Evolutionary conservation across 2,329 filamentous ascomycete species (phyloP).

Genomic region (Exophiala calicioides): DNA sequence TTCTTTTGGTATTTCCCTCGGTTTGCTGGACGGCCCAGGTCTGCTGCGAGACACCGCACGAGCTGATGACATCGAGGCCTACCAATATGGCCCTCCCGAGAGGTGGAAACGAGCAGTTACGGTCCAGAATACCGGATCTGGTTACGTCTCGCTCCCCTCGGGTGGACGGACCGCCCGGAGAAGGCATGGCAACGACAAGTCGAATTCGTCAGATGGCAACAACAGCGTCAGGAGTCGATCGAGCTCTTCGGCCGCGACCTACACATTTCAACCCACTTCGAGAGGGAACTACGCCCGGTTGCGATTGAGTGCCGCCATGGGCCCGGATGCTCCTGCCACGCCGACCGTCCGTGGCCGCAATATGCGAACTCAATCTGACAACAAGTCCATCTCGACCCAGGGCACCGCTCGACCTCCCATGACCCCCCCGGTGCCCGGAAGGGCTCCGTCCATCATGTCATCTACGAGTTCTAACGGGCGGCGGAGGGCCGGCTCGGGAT

Average conservation of each 20-base stretch:
- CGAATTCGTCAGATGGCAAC: conserved; percentile 9
- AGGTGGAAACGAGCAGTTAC: conserved; percentile 46
- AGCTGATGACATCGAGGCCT: conserved; percentile 56
- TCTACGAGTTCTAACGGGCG: conserved; percentile 20
- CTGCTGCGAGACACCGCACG: conserved; percentile 57
- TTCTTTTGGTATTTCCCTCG: conserved; percentile 58
- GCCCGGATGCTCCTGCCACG: conserved; percentile 5
- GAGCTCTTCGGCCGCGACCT: conserved; percentile 17
- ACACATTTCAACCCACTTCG: conserved; percentile 24
- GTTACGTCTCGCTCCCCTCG: conserved; percentile 40
- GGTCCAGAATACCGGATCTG: conserved; percentile 38
- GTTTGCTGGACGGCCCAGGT: conserved; percentile 58
- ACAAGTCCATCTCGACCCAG: conserved; percentile 15
- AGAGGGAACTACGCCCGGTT: conserved; percentile 24
- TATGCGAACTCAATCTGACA: conserved; percentile 11
- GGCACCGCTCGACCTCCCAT: conserved; percentile 7
- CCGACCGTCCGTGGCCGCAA: conserved; percentile 4
- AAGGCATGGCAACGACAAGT: conserved; percentile 12
- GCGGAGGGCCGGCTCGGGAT: conserved; percentile 2
- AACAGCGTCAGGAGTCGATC: conserved; percentile 29
- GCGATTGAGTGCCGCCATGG: conserved; percentile 17
- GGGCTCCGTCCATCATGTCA: conserved; percentile 22
- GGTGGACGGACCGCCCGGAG: conserved; percentile 44
- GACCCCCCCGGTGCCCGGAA: not conserved
- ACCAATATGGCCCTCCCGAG: conserved; percentile 62